These are phyloP conservation scores for Microsporum canis DNA, from an alignment of 2,329 filamentous ascomycete species.

Conservation along the genomic window DNA sequence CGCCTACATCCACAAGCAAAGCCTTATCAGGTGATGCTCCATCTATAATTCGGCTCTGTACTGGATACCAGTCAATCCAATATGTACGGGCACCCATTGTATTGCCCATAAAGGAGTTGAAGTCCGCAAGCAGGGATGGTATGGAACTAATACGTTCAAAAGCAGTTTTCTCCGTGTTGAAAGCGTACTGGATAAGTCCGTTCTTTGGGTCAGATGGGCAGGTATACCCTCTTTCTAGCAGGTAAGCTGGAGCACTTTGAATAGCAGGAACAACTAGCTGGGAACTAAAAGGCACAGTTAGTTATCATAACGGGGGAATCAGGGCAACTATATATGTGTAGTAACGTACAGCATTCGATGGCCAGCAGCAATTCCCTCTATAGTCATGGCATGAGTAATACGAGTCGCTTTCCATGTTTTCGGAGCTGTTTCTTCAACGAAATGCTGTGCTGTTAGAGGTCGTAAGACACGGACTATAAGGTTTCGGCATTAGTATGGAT, in stretches of 20 bases:
- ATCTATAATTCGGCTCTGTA: slow-evolving; percentile 1
- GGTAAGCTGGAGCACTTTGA: slow-evolving; percentile 2
- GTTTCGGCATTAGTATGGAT: not conserved
- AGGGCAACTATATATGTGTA: not conserved
- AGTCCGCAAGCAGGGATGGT: slow-evolving; percentile 3
- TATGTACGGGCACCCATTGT: slow-evolving; percentile 6
- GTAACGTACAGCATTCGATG: slow-evolving; percentile 1
- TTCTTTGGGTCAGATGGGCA: slow-evolving; percentile 5
- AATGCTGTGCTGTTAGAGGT: not conserved
- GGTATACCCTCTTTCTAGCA: slow-evolving; percentile 1
- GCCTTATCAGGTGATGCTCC: slow-evolving; percentile 13
- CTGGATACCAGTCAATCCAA: slow-evolving; percentile 7
- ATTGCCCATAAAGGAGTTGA: slow-evolving; percentile 5
- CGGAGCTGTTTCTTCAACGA: slow-evolving; percentile 1
- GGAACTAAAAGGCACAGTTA: not conserved
- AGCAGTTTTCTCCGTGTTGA: slow-evolving; percentile 3
- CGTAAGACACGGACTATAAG: slow-evolving; percentile 1
- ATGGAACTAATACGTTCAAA: slow-evolving; percentile 4
- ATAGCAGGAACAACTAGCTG: slow-evolving; percentile 1
- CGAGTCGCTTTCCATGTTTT: slow-evolving; percentile 6
- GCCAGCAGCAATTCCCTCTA: slow-evolving; percentile 3
- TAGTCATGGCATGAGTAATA: slow-evolving; percentile 1
- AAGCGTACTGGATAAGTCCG: slow-evolving; percentile 3
- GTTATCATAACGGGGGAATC: not conserved
- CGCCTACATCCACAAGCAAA: slow-evolving; percentile 36